These are phyloP conservation scores for Rosa hybrid DNA, from an alignment of 331 rosid genomes.

Conservation along the genomic window DNA sequence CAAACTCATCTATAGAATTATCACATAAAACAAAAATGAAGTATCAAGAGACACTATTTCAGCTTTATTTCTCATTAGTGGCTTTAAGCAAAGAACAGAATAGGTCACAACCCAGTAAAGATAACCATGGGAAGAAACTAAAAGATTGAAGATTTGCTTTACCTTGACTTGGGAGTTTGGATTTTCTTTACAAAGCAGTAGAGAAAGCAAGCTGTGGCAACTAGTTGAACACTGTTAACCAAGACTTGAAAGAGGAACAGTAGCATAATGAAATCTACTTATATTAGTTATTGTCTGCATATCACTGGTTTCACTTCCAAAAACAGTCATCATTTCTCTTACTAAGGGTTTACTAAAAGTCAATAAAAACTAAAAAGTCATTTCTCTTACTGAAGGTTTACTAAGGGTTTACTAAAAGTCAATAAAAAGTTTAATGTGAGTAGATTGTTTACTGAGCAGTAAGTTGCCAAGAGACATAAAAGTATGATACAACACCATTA, in stretches of 20 bases:
- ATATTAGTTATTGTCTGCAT: too few species aligned
- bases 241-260: not conserved
- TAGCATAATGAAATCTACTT: too few species aligned
- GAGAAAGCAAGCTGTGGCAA: not conserved
- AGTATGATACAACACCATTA: too few species aligned
- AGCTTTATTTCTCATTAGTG: not conserved
- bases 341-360: too few species aligned
- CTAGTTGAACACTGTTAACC: not conserved
- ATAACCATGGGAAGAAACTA: not conserved
- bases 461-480: too few species aligned
- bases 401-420: too few species aligned
- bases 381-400: too few species aligned
- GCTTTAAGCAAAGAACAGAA: not conserved
- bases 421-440: too few species aligned
- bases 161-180: not conserved
- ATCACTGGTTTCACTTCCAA: too few species aligned
- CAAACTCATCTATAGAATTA: slow-evolving; percentile 38
- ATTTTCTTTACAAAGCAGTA: not conserved
- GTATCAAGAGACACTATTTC: not conserved
- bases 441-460: too few species aligned
- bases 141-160: not conserved
- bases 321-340: too few species aligned
- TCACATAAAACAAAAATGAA: not conserved
- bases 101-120: not conserved
- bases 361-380: too few species aligned